These are phyloP conservation scores for Linnemannia schmuckeri DNA, from an alignment of 192 early-diverging fungal genomes.

Conservation along the genomic window DNA sequence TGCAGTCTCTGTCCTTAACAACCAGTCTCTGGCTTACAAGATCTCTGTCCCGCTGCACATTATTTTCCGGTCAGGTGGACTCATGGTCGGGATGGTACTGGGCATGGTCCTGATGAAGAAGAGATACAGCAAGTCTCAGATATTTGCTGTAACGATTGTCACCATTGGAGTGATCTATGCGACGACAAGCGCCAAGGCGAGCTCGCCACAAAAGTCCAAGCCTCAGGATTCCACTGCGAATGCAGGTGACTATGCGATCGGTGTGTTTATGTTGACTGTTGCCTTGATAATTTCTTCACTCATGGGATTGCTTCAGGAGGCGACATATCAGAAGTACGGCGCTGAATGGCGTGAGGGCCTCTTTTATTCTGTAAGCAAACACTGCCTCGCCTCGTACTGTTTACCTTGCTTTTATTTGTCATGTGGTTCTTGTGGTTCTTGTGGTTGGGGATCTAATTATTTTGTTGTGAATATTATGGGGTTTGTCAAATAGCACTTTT, in stretches of 20 bases:
- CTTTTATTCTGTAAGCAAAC: constrained; percentile 79
- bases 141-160: constrained; percentile 79
- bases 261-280: constrained; percentile 75
- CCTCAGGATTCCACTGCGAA: neutral
- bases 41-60: constrained; percentile 94
- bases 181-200: constrained; percentile 65
- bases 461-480: neutral
- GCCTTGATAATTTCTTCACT: constrained; percentile 84
- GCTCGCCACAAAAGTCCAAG: constrained; percentile 24
- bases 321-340: constrained; percentile 81
- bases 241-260: constrained; percentile 70
- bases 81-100: constrained; percentile 88
- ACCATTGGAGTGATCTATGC: constrained; percentile 82
- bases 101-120: constrained; percentile 75
- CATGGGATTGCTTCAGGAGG: constrained; percentile 88
- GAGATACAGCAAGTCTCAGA: constrained; percentile 66
- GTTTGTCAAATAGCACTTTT: constrained; percentile 67
- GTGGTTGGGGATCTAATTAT: neutral
- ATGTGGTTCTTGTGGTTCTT: neutral
- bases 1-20: constrained; percentile 84
- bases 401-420: neutral
- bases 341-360: constrained; percentile 90
- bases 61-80: constrained; percentile 86
- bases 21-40: constrained; percentile 81
- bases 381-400: neutral